A percentile compares a stretch with the other conserved stretches of the same genome.
These are phyloP conservation scores for Cladosporium sphaerospermum DNA, from an alignment of 2,329 filamentous ascomycete genomes.

Conservation along the genomic window DNA sequence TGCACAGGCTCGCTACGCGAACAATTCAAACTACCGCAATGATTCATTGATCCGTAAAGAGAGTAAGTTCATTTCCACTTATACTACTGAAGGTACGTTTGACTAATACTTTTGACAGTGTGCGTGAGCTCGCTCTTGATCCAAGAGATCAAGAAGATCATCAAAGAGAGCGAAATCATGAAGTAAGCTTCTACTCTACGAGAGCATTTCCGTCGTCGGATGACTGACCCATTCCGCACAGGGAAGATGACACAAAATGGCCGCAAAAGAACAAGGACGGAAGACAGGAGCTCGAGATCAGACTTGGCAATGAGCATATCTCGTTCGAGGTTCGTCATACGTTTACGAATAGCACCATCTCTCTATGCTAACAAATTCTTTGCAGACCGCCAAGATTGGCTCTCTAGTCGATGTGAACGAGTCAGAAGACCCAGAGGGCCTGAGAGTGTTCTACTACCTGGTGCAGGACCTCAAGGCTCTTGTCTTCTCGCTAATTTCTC, in stretches of 20 bases:
- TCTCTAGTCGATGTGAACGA: constrained; percentile 95
- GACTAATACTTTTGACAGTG: constrained; percentile 54
- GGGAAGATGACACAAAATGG: constrained; percentile 98
- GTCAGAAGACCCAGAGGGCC: constrained; percentile 88
- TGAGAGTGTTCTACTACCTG: constrained; percentile 97
- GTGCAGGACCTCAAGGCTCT: constrained; percentile 95
- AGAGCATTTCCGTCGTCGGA: neutral
- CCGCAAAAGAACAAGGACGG: constrained; percentile 99
- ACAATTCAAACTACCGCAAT: constrained; percentile 99
- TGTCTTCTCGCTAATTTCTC: constrained; percentile 89
- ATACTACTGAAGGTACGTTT: too few species aligned
- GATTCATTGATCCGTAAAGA: constrained; percentile 99
- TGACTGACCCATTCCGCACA: constrained; percentile 33
- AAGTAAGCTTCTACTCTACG: constrained; percentile 56
- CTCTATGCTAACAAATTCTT: constrained; percentile 16
- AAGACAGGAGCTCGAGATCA: constrained; percentile 90
- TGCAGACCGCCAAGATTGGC: constrained; percentile 92
- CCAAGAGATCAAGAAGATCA: constrained; percentile 92
- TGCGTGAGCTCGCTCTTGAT: constrained; percentile 88
- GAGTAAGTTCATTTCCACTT: constrained; percentile 54
- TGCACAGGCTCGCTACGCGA: constrained; percentile 91
- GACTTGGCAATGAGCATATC: constrained; percentile 90
- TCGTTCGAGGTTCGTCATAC: constrained; percentile 75
- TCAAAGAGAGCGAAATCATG: constrained; percentile 90
- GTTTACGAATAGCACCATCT: neutral